Evolutionary conservation across 2,329 filamentous ascomycete genomes (phyloP), one percentile per base, ranked within the genome.

Genomic region (Davidsoniella eucalypti): DNA sequence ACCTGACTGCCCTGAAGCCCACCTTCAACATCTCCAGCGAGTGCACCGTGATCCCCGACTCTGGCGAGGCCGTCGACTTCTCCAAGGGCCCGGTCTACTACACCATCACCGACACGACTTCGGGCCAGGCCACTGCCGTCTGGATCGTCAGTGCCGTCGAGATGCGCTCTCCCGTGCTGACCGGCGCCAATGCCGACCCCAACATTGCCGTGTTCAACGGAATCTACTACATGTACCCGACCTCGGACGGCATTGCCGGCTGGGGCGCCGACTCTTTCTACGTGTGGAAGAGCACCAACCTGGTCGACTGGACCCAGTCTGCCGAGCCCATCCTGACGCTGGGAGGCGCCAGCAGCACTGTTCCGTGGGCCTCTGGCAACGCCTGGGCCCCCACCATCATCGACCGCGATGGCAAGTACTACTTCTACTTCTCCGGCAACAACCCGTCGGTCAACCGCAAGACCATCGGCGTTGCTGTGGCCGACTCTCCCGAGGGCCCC

Each of bases 351-450:
- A 60, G 58, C 21, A 68, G 69, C 9, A 70, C 80, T 51, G 69
- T 82, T 1, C 76, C 76, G 1, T 82, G 79, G 79, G 76, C 76
- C 0, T 71, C 67, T 1, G 79, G 80, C 53, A 80, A 81, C 56
- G 71, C 80, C 3, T 82, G 79, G 78, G 78, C 78, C 0, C 79
- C 79, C 0, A 76, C 78, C 47, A 78, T 79, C 2, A 74, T 75
- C 1, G 62, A 66, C 45, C 75, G 73, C 46, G 65, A 74, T 52
- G 75, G 74, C 0, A 78, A 76, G 61, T 82, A 75, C 62, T 81
- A 78, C 57, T 73, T 82, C 25, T 80, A 78, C 61, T 81, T 80
- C 61, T 70, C 64, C 37, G 69, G 69, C 0, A 60, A 71, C 14
- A 68, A 69, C 40, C 74, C 76, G 0, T 73, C 73, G 0, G 63